Evolutionary conservation across 306 rosid genomes (phyloP).

Genomic region (Vachellia collinsii): DNA sequence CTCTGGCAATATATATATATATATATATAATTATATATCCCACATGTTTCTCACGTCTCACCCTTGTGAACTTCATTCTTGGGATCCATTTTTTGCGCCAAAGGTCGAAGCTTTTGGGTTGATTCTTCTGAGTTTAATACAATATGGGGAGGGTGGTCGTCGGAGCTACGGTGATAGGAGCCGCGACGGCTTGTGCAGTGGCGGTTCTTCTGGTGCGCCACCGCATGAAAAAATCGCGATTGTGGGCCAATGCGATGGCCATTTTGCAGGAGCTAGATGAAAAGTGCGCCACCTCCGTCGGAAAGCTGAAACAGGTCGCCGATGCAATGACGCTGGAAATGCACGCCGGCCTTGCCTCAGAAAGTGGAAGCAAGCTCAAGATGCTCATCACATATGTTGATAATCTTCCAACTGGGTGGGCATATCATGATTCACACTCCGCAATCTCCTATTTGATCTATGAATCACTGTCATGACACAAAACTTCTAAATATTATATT

Average conservation of each 20-base stretch:
- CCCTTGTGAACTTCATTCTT: not conserved
- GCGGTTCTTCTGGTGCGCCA: constrained; percentile 60
- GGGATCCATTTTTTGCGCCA: constrained; percentile 14
- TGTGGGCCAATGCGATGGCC: constrained; percentile 58
- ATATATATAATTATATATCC: not conserved
- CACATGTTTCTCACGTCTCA: not conserved
- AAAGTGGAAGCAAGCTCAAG: constrained; percentile 92
- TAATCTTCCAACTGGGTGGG: constrained; percentile 95
- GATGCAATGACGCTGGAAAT: constrained; percentile 90
- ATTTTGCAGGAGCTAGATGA: constrained; percentile 76
- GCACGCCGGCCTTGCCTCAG: constrained; percentile 95
- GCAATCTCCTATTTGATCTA: not conserved
- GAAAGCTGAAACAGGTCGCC: constrained; percentile 67
- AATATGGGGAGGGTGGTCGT: constrained; percentile 65
- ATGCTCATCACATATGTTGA: constrained; percentile 84
- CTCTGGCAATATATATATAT: not conserved
- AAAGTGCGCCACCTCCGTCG: constrained; percentile 66
- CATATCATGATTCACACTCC: constrained; percentile 36
- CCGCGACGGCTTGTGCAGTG: constrained; percentile 54
- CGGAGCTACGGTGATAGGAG: constrained; percentile 52
- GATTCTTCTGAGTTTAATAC: not conserved
- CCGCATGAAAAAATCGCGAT: constrained; percentile 48
- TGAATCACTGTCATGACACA: not conserved
- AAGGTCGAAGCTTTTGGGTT: not conserved
- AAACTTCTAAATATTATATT: not conserved